Conservation (phyloP, 108 stramenopile species). For the Thalassiosira profunda region DNA sequence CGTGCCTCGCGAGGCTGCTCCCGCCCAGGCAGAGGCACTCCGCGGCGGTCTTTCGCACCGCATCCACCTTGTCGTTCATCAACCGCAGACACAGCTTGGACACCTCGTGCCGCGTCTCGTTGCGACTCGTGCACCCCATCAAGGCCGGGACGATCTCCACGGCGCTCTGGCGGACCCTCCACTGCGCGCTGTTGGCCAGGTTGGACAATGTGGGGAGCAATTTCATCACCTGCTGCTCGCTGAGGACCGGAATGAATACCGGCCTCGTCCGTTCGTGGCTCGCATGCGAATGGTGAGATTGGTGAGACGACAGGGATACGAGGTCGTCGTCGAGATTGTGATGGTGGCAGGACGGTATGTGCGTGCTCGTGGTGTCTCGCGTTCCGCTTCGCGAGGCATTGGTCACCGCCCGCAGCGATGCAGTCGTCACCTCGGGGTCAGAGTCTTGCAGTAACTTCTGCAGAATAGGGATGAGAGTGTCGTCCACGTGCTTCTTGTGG, state of each 20-base stretch:
- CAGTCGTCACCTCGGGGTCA: conserved; percentile 89
- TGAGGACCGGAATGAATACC: conserved; percentile 87
- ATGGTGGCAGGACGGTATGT: conserved; percentile 36
- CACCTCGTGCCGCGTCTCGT: conserved; percentile 86
- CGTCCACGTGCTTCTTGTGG: conserved; percentile 86
- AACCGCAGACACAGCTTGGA: conserved; percentile 75
- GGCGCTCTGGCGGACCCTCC: conserved; percentile 91
- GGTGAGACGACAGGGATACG: conserved; percentile 65
- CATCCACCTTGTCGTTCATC: conserved; percentile 85
- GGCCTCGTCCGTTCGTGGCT: conserved; percentile 69
- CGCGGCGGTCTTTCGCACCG: conserved; percentile 84
- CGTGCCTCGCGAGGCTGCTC: conserved; percentile 82
- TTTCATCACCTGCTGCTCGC: conserved; percentile 82
- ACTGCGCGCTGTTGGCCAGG: conserved; percentile 83
- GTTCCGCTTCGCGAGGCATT: conserved; percentile 83
- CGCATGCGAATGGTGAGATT: conserved; percentile 57
- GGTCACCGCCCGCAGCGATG: conserved; percentile 89
- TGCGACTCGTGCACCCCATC: conserved; percentile 79
- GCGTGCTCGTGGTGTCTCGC: conserved; percentile 37
- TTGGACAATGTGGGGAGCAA: conserved; percentile 88
- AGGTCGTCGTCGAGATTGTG: conserved; percentile 67
- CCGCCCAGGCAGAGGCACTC: conserved; percentile 90
- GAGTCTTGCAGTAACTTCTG: conserved; percentile 85
- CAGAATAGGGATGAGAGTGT: conserved; percentile 83
- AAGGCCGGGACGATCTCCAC: conserved; percentile 94